Base-by-base conservation (phyloP, 495 filamentous ascomycete genomes). In the Penicillium herquei region DNA sequence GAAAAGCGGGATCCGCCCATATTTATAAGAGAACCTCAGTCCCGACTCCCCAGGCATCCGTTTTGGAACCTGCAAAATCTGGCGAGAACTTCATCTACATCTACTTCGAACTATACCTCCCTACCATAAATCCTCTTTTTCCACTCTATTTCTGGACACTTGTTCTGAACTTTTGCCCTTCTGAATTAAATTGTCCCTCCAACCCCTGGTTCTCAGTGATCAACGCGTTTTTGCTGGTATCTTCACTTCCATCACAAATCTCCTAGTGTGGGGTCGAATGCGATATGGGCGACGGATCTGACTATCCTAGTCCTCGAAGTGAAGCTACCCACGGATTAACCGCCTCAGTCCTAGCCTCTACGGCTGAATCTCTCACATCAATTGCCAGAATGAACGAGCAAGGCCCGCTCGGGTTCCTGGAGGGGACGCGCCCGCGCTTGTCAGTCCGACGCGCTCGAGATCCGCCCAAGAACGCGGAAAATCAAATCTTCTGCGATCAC, bases 401-500 rank as follows among this genome's bases (percentile, higher is more conserved):
- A 51, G 17, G 33, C 17, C 39, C 69, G 18, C 63, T 76, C 10
- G 67, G 63, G 51, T 70, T 73, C 49, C 62, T 75, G 51, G 76
- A 75, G 45, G 75, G 72, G 44, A 56, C 74, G 52, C 75, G 73
- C 59, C 71, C 76, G 56, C 70, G 71, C 54, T 61, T 79, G 52
- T 76, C 76, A 44, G 70, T 78, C 46, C 75, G 74, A 67, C 67
- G 76, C 55, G 78, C 71, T 52, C 70, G 79, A 37, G 81, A 86
- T 67, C 82, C 84, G 12, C 81, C 81, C 30, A 78, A 79, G 71
- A 90, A 91, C 64, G 49, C 69, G 2, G 76, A 89, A n/a, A 85
- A 85, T 10, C 82, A 87, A 58, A 90, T 85, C 55, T 77, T 80
- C 33, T 96, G 92, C 70, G 80, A 80, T 16, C 84, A 82, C 54